A percentile compares a stretch with the other conserved stretches of the same genome.
Evolutionary conservation across 495 filamentous ascomycete species (phyloP).

Genomic region (Sordaria brevicollis): DNA sequence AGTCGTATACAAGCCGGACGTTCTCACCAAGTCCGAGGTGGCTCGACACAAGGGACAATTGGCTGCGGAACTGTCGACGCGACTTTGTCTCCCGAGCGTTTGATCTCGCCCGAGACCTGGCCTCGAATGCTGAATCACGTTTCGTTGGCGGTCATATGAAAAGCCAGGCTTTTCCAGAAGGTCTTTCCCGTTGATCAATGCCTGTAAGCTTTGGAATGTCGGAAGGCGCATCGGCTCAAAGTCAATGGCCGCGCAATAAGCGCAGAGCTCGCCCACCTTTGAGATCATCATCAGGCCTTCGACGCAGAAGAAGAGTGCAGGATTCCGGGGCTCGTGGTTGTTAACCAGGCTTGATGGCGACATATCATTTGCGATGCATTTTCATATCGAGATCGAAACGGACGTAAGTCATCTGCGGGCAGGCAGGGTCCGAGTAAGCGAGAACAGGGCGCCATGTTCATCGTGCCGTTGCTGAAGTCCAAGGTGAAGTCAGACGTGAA

Average conservation of each 20-base stretch:
- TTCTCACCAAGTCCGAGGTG: background rate
- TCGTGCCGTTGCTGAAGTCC: background rate
- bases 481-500: background rate
- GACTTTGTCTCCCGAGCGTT: background rate
- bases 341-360: background rate
- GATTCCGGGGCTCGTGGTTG: background rate
- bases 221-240: background rate
- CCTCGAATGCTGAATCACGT: background rate
- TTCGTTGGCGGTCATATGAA: background rate
- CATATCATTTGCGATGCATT: background rate
- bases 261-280: background rate
- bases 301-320: background rate
- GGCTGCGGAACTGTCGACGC: background rate
- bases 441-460: background rate
- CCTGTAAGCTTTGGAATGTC: background rate
- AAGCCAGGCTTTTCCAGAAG: background rate
- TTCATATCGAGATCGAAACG: background rate
- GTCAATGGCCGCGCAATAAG: background rate
- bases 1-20: background rate
- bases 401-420: too few relatives aligned
- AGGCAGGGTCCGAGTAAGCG: background rate
- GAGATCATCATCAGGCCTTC: background rate
- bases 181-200: background rate
- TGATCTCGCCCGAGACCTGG: background rate
- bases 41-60: background rate